A percentile compares a stretch with the other conserved stretches of the same genome.
Conservation (phyloP, 2,329 filamentous ascomycete genomes). For the Alternaria brassicicola region DNA sequence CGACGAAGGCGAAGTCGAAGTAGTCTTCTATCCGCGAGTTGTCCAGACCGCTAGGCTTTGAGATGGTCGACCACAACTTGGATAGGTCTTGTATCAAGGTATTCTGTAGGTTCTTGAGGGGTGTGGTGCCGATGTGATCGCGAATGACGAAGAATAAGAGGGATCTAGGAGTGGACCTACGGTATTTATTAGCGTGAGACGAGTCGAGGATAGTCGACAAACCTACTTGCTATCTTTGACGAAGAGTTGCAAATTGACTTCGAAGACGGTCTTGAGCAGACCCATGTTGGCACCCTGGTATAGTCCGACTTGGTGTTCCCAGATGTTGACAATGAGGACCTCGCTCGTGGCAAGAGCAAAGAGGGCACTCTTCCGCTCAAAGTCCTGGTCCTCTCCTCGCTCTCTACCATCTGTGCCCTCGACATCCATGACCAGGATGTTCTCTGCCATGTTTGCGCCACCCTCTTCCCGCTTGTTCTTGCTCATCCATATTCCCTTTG, state of each 20-base stretch:
- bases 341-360: constrained; percentile 98
- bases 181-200: constrained; percentile 26
- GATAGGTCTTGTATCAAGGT: constrained; percentile 89
- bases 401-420: constrained; percentile 97
- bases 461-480: constrained; percentile 77
- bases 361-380: constrained; percentile 96
- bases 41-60: constrained; percentile 88
- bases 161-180: constrained; percentile 82
- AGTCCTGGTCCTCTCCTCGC: constrained; percentile 96
- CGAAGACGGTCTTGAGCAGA: constrained; percentile 96
- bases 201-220: background rate
- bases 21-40: constrained; percentile 92
- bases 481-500: constrained; percentile 99
- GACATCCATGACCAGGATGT: constrained; percentile 99
- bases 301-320: constrained; percentile 97
- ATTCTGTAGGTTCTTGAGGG: constrained; percentile 84
- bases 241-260: constrained; percentile 97
- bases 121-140: constrained; percentile 92
- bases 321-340: constrained; percentile 97
- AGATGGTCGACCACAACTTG: constrained; percentile 90
- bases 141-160: constrained; percentile 98
- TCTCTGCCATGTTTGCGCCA: constrained; percentile 79
- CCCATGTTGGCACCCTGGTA: constrained; percentile 99
- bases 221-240: constrained; percentile 90
- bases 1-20: constrained; percentile 97